phyloP scores from a whole-genome alignment of 73 alveolate species.

The Symbiodinium pilosum region DNA sequence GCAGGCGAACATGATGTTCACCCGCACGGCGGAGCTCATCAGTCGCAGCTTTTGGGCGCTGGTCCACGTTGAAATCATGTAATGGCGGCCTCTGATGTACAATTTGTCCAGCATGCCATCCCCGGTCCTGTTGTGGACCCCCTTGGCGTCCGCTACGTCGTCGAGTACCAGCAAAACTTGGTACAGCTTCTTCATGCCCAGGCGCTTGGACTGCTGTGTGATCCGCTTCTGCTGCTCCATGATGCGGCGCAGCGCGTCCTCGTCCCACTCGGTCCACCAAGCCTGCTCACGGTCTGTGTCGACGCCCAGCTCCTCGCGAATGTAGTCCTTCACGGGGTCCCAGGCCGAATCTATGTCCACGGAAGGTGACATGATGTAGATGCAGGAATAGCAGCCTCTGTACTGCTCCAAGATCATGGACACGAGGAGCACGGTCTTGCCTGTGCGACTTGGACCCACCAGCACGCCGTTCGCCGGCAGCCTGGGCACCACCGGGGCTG shows the following conservation, averaged over 20 bases:
- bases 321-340: not conserved
- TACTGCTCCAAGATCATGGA: not conserved
- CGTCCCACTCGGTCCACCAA: not conserved
- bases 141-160: not conserved
- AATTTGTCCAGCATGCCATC: not conserved
- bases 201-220: not conserved
- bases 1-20: not conserved
- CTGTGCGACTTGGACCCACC: not conserved
- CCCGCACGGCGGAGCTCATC: not conserved
- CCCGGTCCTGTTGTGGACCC: not conserved
- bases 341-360: not conserved
- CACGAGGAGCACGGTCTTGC: not conserved
- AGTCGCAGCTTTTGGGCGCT: not conserved
- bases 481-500: slow-evolving; percentile 19
- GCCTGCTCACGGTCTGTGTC: not conserved
- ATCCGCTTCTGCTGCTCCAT: slow-evolving; percentile 1
- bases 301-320: not conserved
- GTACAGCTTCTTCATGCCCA: not conserved
- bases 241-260: not conserved
- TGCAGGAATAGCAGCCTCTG: not conserved
- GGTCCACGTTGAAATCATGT: not conserved
- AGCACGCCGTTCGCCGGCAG: not conserved
- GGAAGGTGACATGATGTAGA: not conserved
- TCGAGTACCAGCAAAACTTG: not conserved
- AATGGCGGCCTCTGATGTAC: not conserved